Base-by-base conservation (phyloP, 1,284 basidiomycete genomes). In the Ustilago shanxiensis region DNA sequence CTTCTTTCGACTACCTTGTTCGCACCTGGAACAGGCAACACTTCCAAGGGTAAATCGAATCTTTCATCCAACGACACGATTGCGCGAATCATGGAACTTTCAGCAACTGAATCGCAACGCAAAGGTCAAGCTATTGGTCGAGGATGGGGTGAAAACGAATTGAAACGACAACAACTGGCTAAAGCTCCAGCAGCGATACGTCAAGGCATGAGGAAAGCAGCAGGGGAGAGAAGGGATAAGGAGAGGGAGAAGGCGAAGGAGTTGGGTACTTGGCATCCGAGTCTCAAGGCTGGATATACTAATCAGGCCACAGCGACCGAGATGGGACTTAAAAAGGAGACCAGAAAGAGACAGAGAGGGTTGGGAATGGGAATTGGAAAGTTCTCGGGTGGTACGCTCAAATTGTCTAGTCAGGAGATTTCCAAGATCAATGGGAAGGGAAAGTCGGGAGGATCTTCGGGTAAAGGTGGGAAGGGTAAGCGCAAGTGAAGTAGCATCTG, bases 1-100 rank as follows among this genome's bases (percentile, higher is more conserved):
- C 66, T 85, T 33, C 76, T 85, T 1, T 82, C 82, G 3, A 85
- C 84, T 11, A 85, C 84, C 4, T 77, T 85, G 0, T 85, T 85
- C 59, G 83, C 84, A 16, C 84, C 82, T 2, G 83, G 81, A 18
- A 64, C 69, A 4, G 67, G 66, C 8, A 72, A n/a, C 28, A 72
- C 70, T 2, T 56, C 72, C 2, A 69, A 73, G 20, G 66, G 72
- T 39, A 80, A 81, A 56, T 72, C 72, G 22, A 78, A 81, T 24
- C 62, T 79, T 9, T 79, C 79, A 2, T 82, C 81, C 9, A 79
- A 79, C 64, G 83, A 81, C 39, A 83, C 80, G 8, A 67, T 84
- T 6, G 80, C 83, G 4, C 72, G 81, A 9, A 74, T 83, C 47
- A 63, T 82, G 62, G 81, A 81, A 61, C 73, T 81, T 7, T 82